Base-by-base conservation (phyloP, 495 filamentous ascomycete species). In the Pyrenula aspistea region DNA sequence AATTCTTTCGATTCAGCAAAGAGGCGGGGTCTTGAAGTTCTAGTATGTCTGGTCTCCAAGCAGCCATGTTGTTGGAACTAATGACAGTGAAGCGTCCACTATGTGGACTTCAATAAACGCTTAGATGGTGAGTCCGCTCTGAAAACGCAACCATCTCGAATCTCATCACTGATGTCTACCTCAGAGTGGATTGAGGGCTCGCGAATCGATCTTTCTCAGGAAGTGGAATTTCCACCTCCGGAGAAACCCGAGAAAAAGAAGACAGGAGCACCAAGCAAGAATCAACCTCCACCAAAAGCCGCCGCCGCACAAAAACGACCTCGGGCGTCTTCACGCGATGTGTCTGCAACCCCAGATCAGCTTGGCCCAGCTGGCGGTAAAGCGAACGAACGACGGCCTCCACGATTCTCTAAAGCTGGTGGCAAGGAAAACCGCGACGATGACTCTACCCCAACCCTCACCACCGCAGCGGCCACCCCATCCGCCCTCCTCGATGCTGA, bases 21-120 rank as follows among this genome's bases (percentile, higher is more conserved):
- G 87, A 8, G 92, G 93, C 62, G 89, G 87, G 60, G 83, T 87
- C 2, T 83, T 85, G 53, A 84, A 86, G 55, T 95, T 90, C 66
- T 96, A 96, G 78, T 80, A 73, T 54, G 73, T 66, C 47, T 25
- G 2, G 4, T 42, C 4, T 49, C 12, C n/a, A 36, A 2, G 19
- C 25, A 12, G 2, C 8, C 25, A n/a, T 8, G 25, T 22, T 25
- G 12, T 24, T 19, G 24, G n/a, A 57, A 55, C 65, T 73, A 55
- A 69, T 51, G 25, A 49, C 22, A 24, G 20, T 61, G 25, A 55
- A 83, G 80, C 66, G 92, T 95, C 62, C 95, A 98, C 68, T 98
- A 97, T 70, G 89, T 96, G 57, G 94, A 96, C 61, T 98, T 96
- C 82, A 98, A 98, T 74, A 98, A 98, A 66, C 93, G 93, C 74